Evolutionary conservation across 2,329 filamentous ascomycete genomes (phyloP).

Genomic region (Chaetothyriales sp.): DNA sequence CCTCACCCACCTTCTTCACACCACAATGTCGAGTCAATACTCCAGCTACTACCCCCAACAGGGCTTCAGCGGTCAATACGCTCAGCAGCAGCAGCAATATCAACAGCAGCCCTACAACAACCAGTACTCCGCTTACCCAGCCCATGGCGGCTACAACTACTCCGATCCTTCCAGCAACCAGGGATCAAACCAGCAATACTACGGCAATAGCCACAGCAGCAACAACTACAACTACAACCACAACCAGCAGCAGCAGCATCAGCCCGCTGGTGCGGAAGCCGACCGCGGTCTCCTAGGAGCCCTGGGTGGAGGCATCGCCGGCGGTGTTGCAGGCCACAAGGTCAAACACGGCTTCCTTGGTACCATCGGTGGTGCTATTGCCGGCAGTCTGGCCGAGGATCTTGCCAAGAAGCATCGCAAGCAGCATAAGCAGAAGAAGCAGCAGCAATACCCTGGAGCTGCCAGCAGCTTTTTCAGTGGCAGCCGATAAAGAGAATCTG

Average conservation of each 20-base stretch:
- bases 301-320: slow-evolving; percentile 42
- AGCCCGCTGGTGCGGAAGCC: slow-evolving; percentile 25
- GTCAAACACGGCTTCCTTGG: slow-evolving; percentile 41
- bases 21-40: slow-evolving; percentile 6
- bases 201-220: slow-evolving; percentile 4
- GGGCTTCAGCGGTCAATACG: not conserved
- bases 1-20: no score
- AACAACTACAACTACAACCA: slow-evolving; percentile 4
- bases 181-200: not conserved
- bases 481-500: not conserved
- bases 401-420: slow-evolving; percentile 34
- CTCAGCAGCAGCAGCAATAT: not conserved
- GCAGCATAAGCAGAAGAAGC: slow-evolving; percentile 20
- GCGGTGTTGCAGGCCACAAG: slow-evolving; percentile 41
- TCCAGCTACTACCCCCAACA: slow-evolving; percentile 1
- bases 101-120: slow-evolving; percentile 1
- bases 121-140: not conserved
- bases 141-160: not conserved
- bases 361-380: slow-evolving; percentile 40
- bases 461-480: not conserved
- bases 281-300: slow-evolving; percentile 44
- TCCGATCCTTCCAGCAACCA: not conserved
- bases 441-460: slow-evolving; percentile 10
- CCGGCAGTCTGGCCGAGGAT: slow-evolving; percentile 41
- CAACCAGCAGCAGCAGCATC: not conserved